Evolutionary conservation across 257 asterid genomes (phyloP).

Genomic region (Marsdenia floribunda): DNA sequence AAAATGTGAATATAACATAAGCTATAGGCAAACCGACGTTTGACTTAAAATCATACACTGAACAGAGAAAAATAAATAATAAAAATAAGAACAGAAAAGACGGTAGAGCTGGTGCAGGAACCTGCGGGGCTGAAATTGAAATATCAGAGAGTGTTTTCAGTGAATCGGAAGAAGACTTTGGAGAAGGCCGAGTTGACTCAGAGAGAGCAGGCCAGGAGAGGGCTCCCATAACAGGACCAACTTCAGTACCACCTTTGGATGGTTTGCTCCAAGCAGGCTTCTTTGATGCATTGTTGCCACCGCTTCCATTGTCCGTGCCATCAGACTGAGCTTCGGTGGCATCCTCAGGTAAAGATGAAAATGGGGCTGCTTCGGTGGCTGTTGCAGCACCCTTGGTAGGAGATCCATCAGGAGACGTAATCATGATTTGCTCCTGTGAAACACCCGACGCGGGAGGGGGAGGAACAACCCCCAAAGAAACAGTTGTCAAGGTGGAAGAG

Average conservation of each 20-base stretch:
- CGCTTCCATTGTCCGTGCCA: background rate
- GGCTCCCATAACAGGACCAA: slow-evolving; percentile 65
- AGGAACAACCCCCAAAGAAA: background rate
- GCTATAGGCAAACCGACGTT: background rate
- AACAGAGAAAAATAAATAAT: no score
- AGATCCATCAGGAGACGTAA: background rate
- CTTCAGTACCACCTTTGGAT: slow-evolving; percentile 32
- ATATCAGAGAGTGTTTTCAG: slow-evolving; percentile 37
- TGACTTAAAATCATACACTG: background rate
- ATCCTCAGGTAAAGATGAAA: background rate
- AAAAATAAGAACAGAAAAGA: background rate
- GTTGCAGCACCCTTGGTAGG: background rate
- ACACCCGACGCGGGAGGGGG: background rate
- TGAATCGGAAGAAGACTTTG: slow-evolving; percentile 43
- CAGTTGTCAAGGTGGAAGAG: background rate
- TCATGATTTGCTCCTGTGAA: background rate
- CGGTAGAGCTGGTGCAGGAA: slow-evolving; percentile 3
- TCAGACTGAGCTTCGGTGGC: slow-evolving; percentile 7
- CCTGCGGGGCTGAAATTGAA: slow-evolving; percentile 41
- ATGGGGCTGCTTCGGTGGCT: background rate
- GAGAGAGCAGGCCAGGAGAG: slow-evolving; percentile 78
- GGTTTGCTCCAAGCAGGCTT: slow-evolving; percentile 14
- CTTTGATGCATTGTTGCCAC: slow-evolving; percentile 5
- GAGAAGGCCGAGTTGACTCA: slow-evolving; percentile 63
- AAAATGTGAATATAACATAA: background rate